Evolutionary conservation across 2,329 filamentous ascomycete species (phyloP), one percentile per base, ranked within the genome.

Genomic region (Exophiala viscosa): DNA sequence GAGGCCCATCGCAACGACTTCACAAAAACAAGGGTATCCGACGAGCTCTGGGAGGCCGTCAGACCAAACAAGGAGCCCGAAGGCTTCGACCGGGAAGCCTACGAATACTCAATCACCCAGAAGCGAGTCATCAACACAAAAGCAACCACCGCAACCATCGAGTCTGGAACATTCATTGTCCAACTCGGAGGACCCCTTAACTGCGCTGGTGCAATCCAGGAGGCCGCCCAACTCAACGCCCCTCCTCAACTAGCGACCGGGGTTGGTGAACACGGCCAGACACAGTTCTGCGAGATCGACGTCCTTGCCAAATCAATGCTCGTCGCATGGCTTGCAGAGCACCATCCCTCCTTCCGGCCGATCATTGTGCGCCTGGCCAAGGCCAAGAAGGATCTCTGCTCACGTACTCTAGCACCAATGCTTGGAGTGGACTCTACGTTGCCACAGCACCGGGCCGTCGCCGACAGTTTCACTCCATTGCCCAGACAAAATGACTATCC

Each of bases 11-110:
- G 67, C n/a, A 60, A 56, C 7, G 61, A 73, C 45, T 58, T 68
- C 5, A 64, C 64, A 5, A 62, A 68, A 7, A 62, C 60, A 5
- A 64, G 67, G 17, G 60, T 72, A 32, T 65, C 67, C 0, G 64
- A 70, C 46, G 64, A 66, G 5, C 68, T 70, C 31, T 73, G 70
- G 69, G 55, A 62, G 0, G 52, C 67, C 0, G 52, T 73, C 46
- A 54, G 52, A 14, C 34, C 50, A 0, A 63, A 65, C 9, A 67
- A 66, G 48, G 67, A 70, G 56, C 57, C 59, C 1, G 45, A 63
- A 18, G 70, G 69, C 11, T 69, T 68, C 51, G 68, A 71, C 42
- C 67, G 66, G 10, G 69, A 72, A 51, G 65, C 67, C 1, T 74
- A 72, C 52, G 70, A 74, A 58, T 67, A 48, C 38, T 52, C 42